Conservation (phyloP, 2,329 filamentous ascomycete genomes). For the Penicillium sp. region DNA sequence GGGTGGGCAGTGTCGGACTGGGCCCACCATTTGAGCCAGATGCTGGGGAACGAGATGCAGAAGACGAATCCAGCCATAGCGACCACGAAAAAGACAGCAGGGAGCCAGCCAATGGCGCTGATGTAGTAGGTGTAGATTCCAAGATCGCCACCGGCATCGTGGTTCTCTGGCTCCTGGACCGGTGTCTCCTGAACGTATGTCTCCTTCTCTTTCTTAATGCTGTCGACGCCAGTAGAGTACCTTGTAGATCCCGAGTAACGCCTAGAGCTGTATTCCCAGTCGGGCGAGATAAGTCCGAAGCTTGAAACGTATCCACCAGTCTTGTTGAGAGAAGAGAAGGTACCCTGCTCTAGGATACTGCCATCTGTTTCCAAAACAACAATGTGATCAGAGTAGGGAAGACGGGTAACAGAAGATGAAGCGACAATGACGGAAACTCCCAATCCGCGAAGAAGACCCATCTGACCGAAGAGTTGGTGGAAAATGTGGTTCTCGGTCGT, state of each 20-base stretch:
- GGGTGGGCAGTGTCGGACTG: slow-evolving; percentile 38
- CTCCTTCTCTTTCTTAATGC: slow-evolving; percentile 22
- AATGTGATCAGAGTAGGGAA: slow-evolving; percentile 47
- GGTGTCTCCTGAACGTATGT: slow-evolving; percentile 25
- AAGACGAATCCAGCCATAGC: slow-evolving; percentile 42
- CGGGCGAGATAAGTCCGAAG: slow-evolving; percentile 36
- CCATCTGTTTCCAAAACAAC: slow-evolving; percentile 43
- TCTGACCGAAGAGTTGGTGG: slow-evolving; percentile 47
- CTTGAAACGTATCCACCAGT: slow-evolving; percentile 45
- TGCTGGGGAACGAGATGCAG: slow-evolving; percentile 45
- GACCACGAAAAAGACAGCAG: slow-evolving; percentile 38
- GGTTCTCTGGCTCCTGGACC: slow-evolving; percentile 28
- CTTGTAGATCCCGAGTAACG: slow-evolving; percentile 21
- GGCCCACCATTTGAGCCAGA: slow-evolving; percentile 49
- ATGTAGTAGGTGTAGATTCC: slow-evolving; percentile 47
- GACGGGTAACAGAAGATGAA: slow-evolving; percentile 43
- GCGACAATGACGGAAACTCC: slow-evolving; percentile 44
- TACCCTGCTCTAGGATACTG: slow-evolving; percentile 45
- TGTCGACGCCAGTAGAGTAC: slow-evolving; percentile 20
- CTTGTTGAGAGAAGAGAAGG: slow-evolving; percentile 38
- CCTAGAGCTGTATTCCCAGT: slow-evolving; percentile 33
- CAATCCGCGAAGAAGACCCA: slow-evolving; percentile 49
- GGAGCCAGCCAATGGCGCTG: slow-evolving; percentile 39
- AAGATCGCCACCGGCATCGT: slow-evolving; percentile 43
- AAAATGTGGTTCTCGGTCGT: slow-evolving; percentile 54